Conservation (phyloP, 331 rosid species). For the Rhamnella rubrinervis region DNA sequence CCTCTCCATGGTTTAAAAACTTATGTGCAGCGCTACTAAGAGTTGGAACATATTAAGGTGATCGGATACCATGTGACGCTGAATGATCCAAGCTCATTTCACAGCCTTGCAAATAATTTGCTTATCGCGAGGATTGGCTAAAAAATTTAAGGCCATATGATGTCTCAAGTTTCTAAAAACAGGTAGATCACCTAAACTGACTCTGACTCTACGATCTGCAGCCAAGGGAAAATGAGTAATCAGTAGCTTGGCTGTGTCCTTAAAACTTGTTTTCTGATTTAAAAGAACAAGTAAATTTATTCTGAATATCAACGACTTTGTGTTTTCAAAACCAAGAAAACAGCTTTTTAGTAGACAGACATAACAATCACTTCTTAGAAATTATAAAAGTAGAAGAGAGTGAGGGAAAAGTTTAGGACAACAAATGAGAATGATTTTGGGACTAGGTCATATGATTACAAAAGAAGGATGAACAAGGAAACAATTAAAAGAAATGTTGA, state of each 20-base stretch:
- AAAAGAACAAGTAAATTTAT: no score
- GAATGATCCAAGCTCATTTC: not conserved
- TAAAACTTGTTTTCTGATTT: no score
- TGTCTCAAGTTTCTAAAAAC: not conserved
- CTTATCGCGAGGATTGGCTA: not conserved
- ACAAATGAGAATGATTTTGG: not conserved
- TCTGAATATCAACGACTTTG: no score
- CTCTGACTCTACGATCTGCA: not conserved
- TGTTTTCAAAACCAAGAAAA: no score
- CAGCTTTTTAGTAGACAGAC: no score
- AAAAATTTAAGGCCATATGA: not conserved
- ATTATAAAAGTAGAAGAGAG: not conserved
- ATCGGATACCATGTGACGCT: no score
- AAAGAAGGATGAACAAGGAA: not conserved
- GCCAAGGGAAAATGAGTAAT: slow-evolving; percentile 1
- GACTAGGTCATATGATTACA: not conserved
- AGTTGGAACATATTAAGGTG: no score
- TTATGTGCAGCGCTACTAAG: no score
- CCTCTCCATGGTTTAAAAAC: not conserved
- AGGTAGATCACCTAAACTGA: not conserved
- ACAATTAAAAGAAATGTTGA: not conserved
- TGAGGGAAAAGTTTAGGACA: not conserved
- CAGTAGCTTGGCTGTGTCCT: not conserved
- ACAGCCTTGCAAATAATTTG: not conserved
- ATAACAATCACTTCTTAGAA: no score